phyloP scores from a whole-genome alignment of 2,329 filamentous ascomycete genomes.

The Pseudopithomyces chartarum region DNA sequence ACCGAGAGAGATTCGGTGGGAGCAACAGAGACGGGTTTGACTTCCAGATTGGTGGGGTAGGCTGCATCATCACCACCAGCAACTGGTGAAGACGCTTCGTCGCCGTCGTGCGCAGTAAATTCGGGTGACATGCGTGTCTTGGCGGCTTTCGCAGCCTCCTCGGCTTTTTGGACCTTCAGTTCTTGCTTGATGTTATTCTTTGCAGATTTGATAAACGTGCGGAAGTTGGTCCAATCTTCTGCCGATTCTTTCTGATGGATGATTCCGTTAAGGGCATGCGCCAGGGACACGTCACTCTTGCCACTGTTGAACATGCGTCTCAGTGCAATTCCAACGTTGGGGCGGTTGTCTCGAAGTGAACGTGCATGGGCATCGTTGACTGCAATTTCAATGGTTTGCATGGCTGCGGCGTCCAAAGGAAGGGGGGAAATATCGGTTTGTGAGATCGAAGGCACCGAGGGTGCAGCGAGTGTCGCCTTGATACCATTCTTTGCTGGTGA shows the following conservation, averaged over 20 bases:
- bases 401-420: slow-evolving; percentile 6
- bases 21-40: slow-evolving; percentile 12
- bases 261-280: slow-evolving; percentile 49
- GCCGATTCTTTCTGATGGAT: slow-evolving; percentile 47
- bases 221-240: slow-evolving; percentile 48
- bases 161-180: slow-evolving; percentile 27
- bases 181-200: slow-evolving; percentile 47
- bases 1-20: neutral
- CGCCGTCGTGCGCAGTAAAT: slow-evolving; percentile 18
- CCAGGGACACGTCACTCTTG: slow-evolving; percentile 36
- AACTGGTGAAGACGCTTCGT: slow-evolving; percentile 21
- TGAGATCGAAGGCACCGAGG: slow-evolving; percentile 23
- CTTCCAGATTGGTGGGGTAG: slow-evolving; percentile 28
- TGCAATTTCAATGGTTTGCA: slow-evolving; percentile 38
- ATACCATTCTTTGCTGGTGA: slow-evolving; percentile 35
- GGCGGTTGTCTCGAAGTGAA: slow-evolving; percentile 42
- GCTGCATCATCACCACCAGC: slow-evolving; percentile 31
- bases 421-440: slow-evolving; percentile 15
- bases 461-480: slow-evolving; percentile 20
- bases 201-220: slow-evolving; percentile 48
- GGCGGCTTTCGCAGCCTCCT: slow-evolving; percentile 21
- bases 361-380: slow-evolving; percentile 51
- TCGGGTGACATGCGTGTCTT: slow-evolving; percentile 28
- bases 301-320: slow-evolving; percentile 48
- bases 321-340: slow-evolving; percentile 42